Conservation (phyloP, 108 stramenopile genomes). For the Schizochytrium sp. region DNA sequence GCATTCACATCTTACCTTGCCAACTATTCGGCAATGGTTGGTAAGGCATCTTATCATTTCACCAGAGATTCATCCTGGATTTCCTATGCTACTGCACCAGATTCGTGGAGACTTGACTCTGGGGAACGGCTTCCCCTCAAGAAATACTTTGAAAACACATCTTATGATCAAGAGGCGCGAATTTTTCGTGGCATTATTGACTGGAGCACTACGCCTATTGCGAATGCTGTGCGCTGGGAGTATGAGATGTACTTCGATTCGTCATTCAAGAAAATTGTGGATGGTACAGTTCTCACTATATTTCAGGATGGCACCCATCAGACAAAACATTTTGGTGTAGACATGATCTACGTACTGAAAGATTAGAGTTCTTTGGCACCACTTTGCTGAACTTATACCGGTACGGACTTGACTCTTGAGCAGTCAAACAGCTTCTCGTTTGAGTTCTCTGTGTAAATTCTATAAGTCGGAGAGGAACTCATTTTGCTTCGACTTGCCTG, state of each 20-base stretch:
- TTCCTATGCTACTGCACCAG: neutral
- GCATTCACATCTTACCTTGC: neutral
- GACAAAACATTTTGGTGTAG: neutral
- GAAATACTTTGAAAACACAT: neutral
- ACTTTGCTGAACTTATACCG: too few relatives aligned
- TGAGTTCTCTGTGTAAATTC: too few relatives aligned
- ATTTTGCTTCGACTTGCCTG: too few relatives aligned
- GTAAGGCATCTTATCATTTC: constrained; percentile 35
- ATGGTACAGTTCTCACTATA: neutral
- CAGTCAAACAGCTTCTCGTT: too few relatives aligned
- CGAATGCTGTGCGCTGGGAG: constrained; percentile 35
- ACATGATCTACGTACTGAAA: neutral
- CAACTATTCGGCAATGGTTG: neutral
- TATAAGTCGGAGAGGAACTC: too few relatives aligned
- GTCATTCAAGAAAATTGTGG: neutral
- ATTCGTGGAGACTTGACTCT: neutral
- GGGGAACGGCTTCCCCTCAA: constrained; percentile 6
- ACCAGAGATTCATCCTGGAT: neutral
- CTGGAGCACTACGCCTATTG: neutral
- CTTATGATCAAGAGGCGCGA: neutral
- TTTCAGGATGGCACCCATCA: neutral
- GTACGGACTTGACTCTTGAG: too few relatives aligned
- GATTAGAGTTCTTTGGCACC: neutral
- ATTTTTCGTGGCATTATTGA: constrained; percentile 38
- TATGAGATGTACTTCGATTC: constrained; percentile 49